These are phyloP conservation scores for Viola pubescens DNA, from an alignment of 441 rosid species.

Conservation along the genomic window DNA sequence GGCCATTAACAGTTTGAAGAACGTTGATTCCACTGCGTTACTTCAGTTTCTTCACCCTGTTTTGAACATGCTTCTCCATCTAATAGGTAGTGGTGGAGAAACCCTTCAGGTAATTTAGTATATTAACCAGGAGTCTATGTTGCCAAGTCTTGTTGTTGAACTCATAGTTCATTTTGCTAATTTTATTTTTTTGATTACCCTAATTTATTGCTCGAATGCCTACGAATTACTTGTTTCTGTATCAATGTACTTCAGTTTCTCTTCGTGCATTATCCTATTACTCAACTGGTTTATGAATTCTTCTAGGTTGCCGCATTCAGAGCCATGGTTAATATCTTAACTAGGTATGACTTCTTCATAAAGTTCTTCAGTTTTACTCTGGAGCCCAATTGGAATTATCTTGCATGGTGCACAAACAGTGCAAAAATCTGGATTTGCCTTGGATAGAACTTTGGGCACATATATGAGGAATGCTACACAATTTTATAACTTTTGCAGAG, in stretches of 20 bases:
- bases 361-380: background rate
- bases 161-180: background rate
- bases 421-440: background rate
- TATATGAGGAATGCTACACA: no score
- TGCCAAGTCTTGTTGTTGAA: constrained; percentile 5
- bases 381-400: constrained; percentile 9
- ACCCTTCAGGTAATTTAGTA: constrained; percentile 75
- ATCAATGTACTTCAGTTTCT: constrained; percentile 3
- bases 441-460: no score
- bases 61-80: constrained; percentile 97
- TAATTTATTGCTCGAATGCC: constrained; percentile 11
- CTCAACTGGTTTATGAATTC: background rate
- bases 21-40: constrained; percentile 94
- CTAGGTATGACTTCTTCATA: constrained; percentile 49
- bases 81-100: constrained; percentile 99
- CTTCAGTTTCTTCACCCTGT: constrained; percentile 99
- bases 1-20: constrained; percentile 99
- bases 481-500: background rate
- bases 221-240: constrained; percentile 4
- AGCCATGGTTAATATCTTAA: constrained; percentile 98
- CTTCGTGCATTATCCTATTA: constrained; percentile 5
- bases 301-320: constrained; percentile 98
- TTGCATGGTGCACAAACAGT: background rate
- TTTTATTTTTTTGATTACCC: constrained; percentile 5
- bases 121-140: constrained; percentile 1